Percentiles rank a stretch among this genome's conserved stretches.
These are phyloP conservation scores for Russula griseocarnosa DNA, from an alignment of 768 basidiomycete genomes.

Conservation along the genomic window DNA sequence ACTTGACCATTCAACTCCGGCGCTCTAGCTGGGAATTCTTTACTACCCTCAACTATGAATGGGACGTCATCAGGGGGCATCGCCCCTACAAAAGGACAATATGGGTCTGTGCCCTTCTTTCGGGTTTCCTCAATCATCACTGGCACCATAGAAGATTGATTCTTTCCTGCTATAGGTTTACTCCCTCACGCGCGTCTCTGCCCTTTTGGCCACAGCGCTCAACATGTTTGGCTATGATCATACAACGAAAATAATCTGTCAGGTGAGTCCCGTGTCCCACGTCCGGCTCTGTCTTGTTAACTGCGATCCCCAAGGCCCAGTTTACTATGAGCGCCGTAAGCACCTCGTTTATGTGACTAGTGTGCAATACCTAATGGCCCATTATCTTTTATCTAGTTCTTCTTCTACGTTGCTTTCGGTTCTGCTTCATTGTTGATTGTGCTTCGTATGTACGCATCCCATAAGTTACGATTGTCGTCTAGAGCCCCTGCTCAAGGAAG, in stretches of 20 bases:
- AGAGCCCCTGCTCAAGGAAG: neutral
- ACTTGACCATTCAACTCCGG: neutral
- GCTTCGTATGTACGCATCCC: conserved; percentile 2
- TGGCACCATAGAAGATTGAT: neutral
- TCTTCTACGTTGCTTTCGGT: neutral
- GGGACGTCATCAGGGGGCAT: neutral
- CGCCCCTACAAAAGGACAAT: neutral
- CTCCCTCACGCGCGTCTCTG: conserved; percentile 7
- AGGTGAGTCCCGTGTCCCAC: neutral
- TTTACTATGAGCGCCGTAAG: neutral
- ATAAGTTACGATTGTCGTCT: neutral
- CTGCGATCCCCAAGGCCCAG: neutral
- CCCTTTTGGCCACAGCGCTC: neutral
- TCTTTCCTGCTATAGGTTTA: neutral
- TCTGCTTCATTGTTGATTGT: conserved; percentile 1
- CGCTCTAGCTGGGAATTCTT: conserved; percentile 3
- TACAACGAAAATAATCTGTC: neutral
- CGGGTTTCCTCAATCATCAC: neutral
- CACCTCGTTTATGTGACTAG: neutral
- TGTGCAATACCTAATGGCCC: too few relatives aligned
- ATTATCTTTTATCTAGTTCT: neutral
- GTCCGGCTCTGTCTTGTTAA: neutral
- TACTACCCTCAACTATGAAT: conserved; percentile 2
- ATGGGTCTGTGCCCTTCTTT: conserved; percentile 4
- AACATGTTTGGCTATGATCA: neutral